These are phyloP conservation scores for Metarhizium guizhouense DNA, from an alignment of 2,329 filamentous ascomycete genomes.

Conservation along the genomic window DNA sequence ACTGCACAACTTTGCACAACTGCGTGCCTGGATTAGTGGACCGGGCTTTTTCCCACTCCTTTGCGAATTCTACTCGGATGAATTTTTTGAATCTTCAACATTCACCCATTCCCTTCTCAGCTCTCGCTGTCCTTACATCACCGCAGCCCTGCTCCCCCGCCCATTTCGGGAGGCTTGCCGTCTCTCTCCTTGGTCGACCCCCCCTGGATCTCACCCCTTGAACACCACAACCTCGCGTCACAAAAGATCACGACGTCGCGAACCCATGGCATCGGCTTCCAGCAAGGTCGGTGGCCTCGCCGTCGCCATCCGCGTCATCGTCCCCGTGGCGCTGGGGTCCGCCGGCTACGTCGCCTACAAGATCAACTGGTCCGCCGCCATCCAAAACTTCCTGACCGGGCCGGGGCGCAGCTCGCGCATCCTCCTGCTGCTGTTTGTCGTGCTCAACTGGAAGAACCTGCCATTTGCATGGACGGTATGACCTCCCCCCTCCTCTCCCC, in stretches of 20 bases:
- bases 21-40: no score
- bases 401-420: slow-evolving; percentile 45
- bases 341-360: slow-evolving; percentile 38
- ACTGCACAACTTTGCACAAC: slow-evolving; percentile 10
- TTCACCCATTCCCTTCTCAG: no score
- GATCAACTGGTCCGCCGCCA: slow-evolving; percentile 29
- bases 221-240: no score
- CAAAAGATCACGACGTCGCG: slow-evolving; percentile 6
- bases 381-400: slow-evolving; percentile 40
- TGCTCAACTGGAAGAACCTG: slow-evolving; percentile 64
- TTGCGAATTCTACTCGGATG: no score
- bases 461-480: slow-evolving; percentile 70
- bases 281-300: slow-evolving; percentile 24
- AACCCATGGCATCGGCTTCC: slow-evolving; percentile 21
- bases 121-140: no score
- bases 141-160: no score
- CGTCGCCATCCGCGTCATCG: slow-evolving; percentile 28
- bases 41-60: no score
- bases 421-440: slow-evolving; percentile 42
- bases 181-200: no score
- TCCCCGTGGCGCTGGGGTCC: slow-evolving; percentile 32
- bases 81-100: no score
- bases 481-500: slow-evolving; percentile 5
- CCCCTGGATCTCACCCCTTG: no score
- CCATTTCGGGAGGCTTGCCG: no score